Conservation (phyloP, 2,329 filamentous ascomycete genomes). For the Diaporthe velutina region DNA sequence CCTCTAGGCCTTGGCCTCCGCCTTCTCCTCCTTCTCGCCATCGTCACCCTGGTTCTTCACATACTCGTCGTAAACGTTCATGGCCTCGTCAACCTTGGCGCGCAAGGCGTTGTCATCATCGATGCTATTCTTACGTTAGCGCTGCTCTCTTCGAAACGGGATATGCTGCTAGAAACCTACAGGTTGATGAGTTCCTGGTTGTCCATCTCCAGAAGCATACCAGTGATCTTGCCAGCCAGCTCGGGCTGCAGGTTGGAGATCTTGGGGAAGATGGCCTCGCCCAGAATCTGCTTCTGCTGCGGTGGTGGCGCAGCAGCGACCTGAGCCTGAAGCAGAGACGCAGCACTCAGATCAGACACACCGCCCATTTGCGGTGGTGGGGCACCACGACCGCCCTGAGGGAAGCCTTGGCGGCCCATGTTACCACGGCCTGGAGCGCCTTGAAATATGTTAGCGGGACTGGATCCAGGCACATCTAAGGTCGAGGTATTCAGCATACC, state of each 20-base stretch:
- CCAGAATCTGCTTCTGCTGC: conserved; percentile 98
- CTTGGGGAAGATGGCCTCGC: conserved; percentile 98
- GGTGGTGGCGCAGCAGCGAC: conserved; percentile 67
- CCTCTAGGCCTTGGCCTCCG: conserved; percentile 64
- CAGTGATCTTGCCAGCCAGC: conserved; percentile 98
- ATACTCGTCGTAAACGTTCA: conserved; percentile 98
- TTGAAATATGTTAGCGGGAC: conserved; percentile 66
- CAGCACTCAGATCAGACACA: conserved; percentile 54
- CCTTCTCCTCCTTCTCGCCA: conserved; percentile 64
- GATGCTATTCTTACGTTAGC: conserved; percentile 69
- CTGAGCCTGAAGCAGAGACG: conserved; percentile 68
- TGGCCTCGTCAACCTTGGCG: conserved; percentile 96
- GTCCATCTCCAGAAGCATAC: conserved; percentile 99
- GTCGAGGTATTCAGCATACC: conserved; percentile 57
- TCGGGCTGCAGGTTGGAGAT: conserved; percentile 95
- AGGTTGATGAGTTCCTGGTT: conserved; percentile 93
- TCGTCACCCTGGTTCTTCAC: conserved; percentile 81
- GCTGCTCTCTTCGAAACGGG: not conserved
- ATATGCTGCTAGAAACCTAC: conserved; percentile 71
- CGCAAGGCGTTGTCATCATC: conserved; percentile 91
- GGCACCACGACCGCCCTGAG: conserved; percentile 63
- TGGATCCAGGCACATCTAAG: conserved; percentile 68
- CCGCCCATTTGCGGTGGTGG: conserved; percentile 52
- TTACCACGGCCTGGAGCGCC: conserved; percentile 51
- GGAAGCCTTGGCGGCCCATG: conserved; percentile 53